Conservation (phyloP, 202 grass and related monocot genomes). For the Digitaria exilis region DNA sequence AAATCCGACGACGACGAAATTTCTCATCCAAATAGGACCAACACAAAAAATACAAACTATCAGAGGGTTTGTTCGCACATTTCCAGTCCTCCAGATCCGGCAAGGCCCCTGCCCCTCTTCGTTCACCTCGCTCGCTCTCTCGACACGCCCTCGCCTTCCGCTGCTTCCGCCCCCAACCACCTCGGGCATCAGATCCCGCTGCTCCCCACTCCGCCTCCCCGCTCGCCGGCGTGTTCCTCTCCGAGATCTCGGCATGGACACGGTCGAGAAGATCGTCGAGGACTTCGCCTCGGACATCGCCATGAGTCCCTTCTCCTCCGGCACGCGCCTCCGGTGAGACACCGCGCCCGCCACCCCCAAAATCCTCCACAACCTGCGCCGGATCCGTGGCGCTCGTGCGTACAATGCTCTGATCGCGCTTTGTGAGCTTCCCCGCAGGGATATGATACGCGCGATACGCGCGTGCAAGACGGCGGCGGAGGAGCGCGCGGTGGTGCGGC, state of each 20-base stretch:
- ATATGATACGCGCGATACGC: conserved; percentile 98
- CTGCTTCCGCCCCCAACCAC: conserved; percentile 46
- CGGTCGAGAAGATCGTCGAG: conserved; percentile 56
- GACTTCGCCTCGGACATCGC: conserved; percentile 55
- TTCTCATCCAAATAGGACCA: not conserved
- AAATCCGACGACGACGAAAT: not conserved
- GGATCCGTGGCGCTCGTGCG: not conserved
- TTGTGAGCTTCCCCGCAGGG: conserved; percentile 56
- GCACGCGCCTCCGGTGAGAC: conserved; percentile 83
- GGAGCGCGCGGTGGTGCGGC: conserved; percentile 91
- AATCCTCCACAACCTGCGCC: not conserved
- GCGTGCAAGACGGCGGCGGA: conserved; percentile 94
- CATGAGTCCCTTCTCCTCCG: conserved; percentile 90
- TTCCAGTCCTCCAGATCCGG: conserved; percentile 56
- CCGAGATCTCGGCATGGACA: conserved; percentile 42
- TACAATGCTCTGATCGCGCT: not conserved
- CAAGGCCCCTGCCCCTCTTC: conserved; percentile 31
- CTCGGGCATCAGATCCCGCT: conserved; percentile 45
- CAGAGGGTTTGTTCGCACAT: conserved; percentile 32
- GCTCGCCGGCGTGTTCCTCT: conserved; percentile 28
- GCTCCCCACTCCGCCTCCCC: conserved; percentile 15
- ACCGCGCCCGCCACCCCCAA: not conserved
- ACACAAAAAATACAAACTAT: not conserved
- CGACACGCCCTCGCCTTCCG: conserved; percentile 28
- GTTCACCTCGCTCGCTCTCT: conserved; percentile 37